Percentiles rank a stretch among this genome's conserved stretches.
phyloP scores from a whole-genome alignment of 257 asterid species.

The Primulina huaijiensis region DNA sequence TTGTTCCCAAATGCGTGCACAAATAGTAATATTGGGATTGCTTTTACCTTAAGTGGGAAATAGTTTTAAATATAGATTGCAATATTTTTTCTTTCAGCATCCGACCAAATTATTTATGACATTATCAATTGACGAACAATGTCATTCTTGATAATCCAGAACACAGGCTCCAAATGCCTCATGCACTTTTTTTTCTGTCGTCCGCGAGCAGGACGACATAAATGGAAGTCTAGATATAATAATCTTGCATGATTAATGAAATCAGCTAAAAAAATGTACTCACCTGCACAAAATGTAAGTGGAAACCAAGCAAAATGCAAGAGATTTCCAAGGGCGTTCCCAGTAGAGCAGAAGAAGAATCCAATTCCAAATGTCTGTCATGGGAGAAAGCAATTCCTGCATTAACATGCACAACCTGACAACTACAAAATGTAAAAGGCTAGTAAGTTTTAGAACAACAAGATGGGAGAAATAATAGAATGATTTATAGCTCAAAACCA shows the following conservation, averaged over 20 bases:
- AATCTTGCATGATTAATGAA: slow-evolving; percentile 8
- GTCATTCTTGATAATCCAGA: background rate
- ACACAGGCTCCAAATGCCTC: background rate
- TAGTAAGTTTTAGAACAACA: slow-evolving; percentile 17
- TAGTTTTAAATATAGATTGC: background rate
- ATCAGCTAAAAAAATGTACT: slow-evolving; percentile 22
- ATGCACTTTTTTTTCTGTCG: background rate
- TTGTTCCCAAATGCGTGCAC: slow-evolving; percentile 17
- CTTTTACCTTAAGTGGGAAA: background rate
- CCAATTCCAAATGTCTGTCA: slow-evolving; percentile 55
- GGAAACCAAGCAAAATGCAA: slow-evolving; percentile 50
- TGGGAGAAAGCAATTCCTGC: slow-evolving; percentile 94
- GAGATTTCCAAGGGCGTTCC: slow-evolving; percentile 75
- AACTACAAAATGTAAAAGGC: slow-evolving; percentile 13
- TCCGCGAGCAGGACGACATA: background rate
- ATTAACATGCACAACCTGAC: slow-evolving; percentile 27
- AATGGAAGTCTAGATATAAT: slow-evolving; percentile 7
- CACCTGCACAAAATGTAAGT: slow-evolving; percentile 65
- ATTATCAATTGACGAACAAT: background rate
- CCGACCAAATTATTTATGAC: background rate
- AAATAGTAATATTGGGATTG: slow-evolving; percentile 9
- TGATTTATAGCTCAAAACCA: background rate
- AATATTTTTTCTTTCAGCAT: background rate
- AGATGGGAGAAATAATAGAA: slow-evolving; percentile 7
- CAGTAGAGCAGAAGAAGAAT: slow-evolving; percentile 62